A percentile compares a stretch with the other conserved stretches of the same genome.
Evolutionary conservation across 345 rosid genomes (phyloP).

Genomic region (Eucalyptus pauciflora): DNA sequence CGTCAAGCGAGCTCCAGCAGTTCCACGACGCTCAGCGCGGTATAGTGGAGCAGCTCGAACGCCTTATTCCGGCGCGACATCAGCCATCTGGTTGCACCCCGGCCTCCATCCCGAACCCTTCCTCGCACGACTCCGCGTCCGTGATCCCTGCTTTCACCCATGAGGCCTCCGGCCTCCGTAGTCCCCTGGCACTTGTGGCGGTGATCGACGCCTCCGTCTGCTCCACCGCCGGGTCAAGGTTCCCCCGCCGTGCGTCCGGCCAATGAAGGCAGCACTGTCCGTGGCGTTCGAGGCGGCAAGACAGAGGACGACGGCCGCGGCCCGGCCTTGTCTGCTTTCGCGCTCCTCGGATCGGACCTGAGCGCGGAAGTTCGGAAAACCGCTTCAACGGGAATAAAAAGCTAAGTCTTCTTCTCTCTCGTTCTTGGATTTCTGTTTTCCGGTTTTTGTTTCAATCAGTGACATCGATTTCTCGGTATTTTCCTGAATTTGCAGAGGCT

Average conservation of each 20-base stretch:
- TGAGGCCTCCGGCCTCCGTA: too few species aligned
- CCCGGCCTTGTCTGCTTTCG: background rate
- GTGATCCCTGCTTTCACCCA: too few species aligned
- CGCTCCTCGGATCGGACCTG: background rate
- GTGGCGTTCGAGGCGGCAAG: background rate
- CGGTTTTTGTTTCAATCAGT: background rate
- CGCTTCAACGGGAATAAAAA: background rate
- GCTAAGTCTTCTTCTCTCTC: background rate
- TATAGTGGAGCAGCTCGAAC: background rate
- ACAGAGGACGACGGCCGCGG: background rate
- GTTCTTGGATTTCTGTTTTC: background rate
- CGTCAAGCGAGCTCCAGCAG: background rate
- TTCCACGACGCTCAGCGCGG: background rate
- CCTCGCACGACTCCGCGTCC: too few species aligned
- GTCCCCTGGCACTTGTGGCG: background rate
- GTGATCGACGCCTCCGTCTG: background rate
- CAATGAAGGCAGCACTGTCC: background rate
- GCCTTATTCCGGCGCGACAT: too few species aligned
- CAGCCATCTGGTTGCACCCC: too few species aligned
- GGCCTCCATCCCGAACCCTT: too few species aligned
- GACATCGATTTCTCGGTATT: background rate
- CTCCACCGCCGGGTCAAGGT: background rate
- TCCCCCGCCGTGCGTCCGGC: background rate
- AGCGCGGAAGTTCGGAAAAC: background rate
- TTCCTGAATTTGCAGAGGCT: background rate